These are phyloP conservation scores for Rickenella mellea DNA, from an alignment of 768 basidiomycete species.

Conservation along the genomic window DNA sequence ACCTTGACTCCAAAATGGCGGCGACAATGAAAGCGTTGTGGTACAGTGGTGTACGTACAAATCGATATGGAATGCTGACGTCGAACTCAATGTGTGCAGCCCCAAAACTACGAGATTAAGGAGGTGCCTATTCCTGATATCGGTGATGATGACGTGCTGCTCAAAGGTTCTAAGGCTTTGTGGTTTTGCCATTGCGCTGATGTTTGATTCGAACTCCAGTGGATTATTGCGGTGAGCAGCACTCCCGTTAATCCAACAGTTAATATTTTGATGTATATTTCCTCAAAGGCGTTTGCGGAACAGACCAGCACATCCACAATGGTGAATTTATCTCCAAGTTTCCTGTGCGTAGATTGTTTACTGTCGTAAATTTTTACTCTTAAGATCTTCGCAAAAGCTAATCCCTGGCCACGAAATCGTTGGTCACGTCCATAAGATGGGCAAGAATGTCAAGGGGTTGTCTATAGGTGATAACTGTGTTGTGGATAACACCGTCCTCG, in stretches of 20 bases:
- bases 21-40: conserved; percentile 63
- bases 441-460: conserved; percentile 74
- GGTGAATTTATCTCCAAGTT: conserved; percentile 19
- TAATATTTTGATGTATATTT: not conserved
- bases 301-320: conserved; percentile 57
- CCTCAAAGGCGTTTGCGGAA: conserved; percentile 42
- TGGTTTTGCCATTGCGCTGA: conserved; percentile 19
- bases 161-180: conserved; percentile 45
- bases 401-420: conserved; percentile 74
- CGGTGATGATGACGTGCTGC: conserved; percentile 60
- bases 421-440: conserved; percentile 62
- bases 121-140: conserved; percentile 58
- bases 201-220: too few relatives aligned
- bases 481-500: conserved; percentile 69
- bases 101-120: conserved; percentile 56
- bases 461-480: conserved; percentile 73
- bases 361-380: too few relatives aligned
- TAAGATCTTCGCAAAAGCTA: too few relatives aligned
- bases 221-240: not conserved
- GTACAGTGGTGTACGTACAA: conserved; percentile 47
- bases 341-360: not conserved
- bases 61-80: not conserved
- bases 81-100: conserved; percentile 28
- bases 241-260: not conserved
- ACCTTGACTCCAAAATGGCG: not conserved